Base-by-base conservation (phyloP, 441 rosid species). In the Hura crepitans region DNA sequence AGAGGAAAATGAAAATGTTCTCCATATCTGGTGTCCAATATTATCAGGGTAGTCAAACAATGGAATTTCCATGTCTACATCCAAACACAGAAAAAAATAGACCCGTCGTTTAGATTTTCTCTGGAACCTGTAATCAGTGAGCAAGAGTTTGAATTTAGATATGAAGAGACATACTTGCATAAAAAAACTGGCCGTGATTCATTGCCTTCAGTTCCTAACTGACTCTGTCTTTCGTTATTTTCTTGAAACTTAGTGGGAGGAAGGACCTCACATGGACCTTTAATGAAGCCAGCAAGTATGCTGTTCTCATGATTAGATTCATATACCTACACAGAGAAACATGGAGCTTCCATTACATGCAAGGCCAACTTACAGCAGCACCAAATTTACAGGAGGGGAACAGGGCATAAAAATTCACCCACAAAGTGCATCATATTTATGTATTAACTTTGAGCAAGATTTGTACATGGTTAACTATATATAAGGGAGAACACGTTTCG, bases 201-300 rank as follows among this genome's bases (percentile, higher is more conserved):
- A 68, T 61, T 78, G 62, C 62, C 77, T 75, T 82, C 81, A 15
- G 63, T 62, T 79, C 77, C 87, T 61, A 77, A 67, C 63, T 49
- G 87, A 66, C 68, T 79, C 37, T 45, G 77, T 64, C 81, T 82
- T 75, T 81, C 86, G 70, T 22, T 70, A 75, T 81, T 81, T 78
- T 81, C 87, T 75, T 77, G 84, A 65, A 79, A 89, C 67, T 82
- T 89, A 74, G 77, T 57, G 18, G 84, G 72, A 57, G 86, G 85
- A 13, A 87, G 87, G 68, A 89, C 89, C 65, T 82, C 78, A 69
- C 96, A 89, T 1, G 84, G 86, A 69, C 93, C 87, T 78, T 78
- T 82, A 72, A 89, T 86, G 71, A 75, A 73, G 74, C 81, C 75
- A 45, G 87, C 91, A 82, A 81, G 55, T 37, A 83, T 70, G 54